Evolutionary conservation across 2,329 filamentous ascomycete species (phyloP), one percentile per base, ranked within the genome.

Genomic region (Aspergillus aculeatinus): DNA sequence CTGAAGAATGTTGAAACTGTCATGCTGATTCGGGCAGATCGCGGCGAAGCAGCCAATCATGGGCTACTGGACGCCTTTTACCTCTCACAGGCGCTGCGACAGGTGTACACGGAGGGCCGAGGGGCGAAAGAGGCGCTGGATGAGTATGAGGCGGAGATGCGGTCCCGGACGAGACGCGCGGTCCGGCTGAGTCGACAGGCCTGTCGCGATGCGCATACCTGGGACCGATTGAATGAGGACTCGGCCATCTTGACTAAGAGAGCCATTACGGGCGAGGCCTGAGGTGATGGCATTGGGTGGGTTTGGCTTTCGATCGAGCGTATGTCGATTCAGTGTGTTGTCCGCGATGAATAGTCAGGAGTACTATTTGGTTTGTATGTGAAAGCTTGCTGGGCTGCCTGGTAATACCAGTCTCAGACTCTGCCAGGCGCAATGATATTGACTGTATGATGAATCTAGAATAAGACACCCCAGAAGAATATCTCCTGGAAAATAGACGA

Each of bases 181-280:
- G 74, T 77, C 14, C 59, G 65, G 16, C 57, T 72, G 48, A 74
- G 72, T 63, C 65, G 72, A n/a, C 69, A 72, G 58, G 74, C 74
- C 9, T 75, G 72, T 60, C 52, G 63, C 11, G 74, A 76, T 61
- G 74, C 73, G 1, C 73, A 76, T 63, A 64, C 69, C n/a, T 74
- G 68, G 67, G 62, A 63, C 2, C 56, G 63, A 42, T 42, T 76
- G 12, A 65, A 70, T 47, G 67, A 67, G 25, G 62, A 66, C 9
- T 72, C 66, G n/a, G 68, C 73, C 0, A 66, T 74, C 27, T 56
- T 74, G 27, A 69, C 66, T 0, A 73, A 66, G 55, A 58, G 71
- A 33, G 65, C 50, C 6, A 33, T 51, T 5, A 51, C 29, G 3
- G 50, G 27, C 1, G 50, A 51, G 4, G 50, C 50, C 25, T 31